Conservation (phyloP, 441 rosid genomes). For the Populus hybrid region DNA sequence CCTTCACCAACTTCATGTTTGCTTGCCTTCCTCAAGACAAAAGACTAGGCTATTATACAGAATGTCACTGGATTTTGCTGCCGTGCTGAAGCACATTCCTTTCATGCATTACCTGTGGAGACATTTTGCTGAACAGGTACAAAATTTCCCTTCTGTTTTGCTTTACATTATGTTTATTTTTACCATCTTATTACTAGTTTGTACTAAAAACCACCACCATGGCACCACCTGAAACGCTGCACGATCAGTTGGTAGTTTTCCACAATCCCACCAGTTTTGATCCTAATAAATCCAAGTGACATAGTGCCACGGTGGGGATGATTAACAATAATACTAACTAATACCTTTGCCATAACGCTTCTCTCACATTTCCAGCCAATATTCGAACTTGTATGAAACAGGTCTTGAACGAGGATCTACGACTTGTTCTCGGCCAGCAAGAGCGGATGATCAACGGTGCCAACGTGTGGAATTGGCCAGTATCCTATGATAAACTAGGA, state of each 20-base stretch:
- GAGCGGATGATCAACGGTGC: constrained; percentile 84
- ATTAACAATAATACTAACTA: not conserved
- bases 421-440: constrained; percentile 84
- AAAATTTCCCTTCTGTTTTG: not conserved
- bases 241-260: not conserved
- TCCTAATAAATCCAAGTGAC: not conserved
- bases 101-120: constrained; percentile 85
- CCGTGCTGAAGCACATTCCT: constrained; percentile 71
- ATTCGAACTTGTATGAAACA: constrained; percentile 20
- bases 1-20: constrained; percentile 93
- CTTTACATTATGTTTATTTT: not conserved
- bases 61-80: constrained; percentile 91
- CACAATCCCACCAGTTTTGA: not conserved
- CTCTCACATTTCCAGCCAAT: not conserved
- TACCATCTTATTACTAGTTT: not conserved
- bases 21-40: constrained; percentile 79
- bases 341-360: not conserved
- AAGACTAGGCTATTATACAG: constrained; percentile 81
- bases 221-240: not conserved
- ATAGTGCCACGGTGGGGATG: no score
- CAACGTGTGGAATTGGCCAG: constrained; percentile 85
- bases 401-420: constrained; percentile 89
- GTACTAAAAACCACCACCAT: not conserved
- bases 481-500: constrained; percentile 85
- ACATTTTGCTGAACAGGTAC: constrained; percentile 92